Evolutionary conservation across 2,329 filamentous ascomycete species (phyloP), one percentile per base, ranked within the genome.

Genomic region (Fusarium camptoceras): DNA sequence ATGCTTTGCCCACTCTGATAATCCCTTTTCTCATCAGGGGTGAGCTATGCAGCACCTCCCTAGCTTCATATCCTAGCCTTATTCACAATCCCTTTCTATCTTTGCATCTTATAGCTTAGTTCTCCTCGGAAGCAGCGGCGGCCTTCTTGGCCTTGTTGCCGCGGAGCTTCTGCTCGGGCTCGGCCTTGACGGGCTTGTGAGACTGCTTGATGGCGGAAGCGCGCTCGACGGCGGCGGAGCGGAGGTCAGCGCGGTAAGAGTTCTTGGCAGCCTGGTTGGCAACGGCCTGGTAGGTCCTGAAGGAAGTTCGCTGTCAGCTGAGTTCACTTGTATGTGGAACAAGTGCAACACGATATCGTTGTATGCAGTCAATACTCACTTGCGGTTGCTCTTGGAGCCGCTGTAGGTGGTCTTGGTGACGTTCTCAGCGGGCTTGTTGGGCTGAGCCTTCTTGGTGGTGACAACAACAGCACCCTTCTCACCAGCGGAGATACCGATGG

Each of bases 281-380:
- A 81, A 98, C 89, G 78, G 88, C 88, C 86, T 92, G 93, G 91
- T 94, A 98, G 85, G 92, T 91, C 89, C 94, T 96, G 73, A 34
- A 55, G 28, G 65, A 77, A 65, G 66, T 75, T 59, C 20, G 30
- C 10, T 18, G 62, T 74, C 60, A 76, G 71, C 44, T 30, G 31
- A 31, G 24, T 57, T 55, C 49, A 39, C 22, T n/a, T 31, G 14
- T 16, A n/a, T 44, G 39, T 53, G 20, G 27, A 51, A 41, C 24
- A 27, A 30, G 34, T 37, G 10, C 34, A 25, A 20, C 15, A 41
- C 18, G 25, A 37, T 41, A n/a, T 25, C n/a, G 20, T 25, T 9
- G 16, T 39, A 18, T 31, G 20, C 24, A 22, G 14, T 34, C 25
- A 42, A 24, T 57, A 80, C 80, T 80, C 65, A 83, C 81, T 94